These are phyloP conservation scores for Carpinus fangiana DNA, from an alignment of 306 rosid genomes.

Conservation along the genomic window DNA sequence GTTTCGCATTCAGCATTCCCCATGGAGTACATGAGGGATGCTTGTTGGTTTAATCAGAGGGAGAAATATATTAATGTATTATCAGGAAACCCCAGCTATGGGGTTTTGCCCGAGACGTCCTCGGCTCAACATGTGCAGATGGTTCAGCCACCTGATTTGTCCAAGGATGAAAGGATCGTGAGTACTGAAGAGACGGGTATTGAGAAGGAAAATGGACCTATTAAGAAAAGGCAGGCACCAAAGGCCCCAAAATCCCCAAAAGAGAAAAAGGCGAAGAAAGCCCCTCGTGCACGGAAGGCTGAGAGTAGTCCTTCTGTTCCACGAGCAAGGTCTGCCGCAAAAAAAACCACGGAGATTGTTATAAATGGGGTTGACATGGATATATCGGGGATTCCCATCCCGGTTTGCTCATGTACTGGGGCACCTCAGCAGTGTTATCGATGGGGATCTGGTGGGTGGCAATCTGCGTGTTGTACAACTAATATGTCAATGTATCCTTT, in stretches of 20 bases:
- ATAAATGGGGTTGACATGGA: slow-evolving; percentile 91
- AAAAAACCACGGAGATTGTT: slow-evolving; percentile 75
- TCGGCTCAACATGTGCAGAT: slow-evolving; percentile 65
- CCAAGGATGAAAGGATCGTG: slow-evolving; percentile 57
- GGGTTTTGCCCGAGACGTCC: slow-evolving; percentile 62
- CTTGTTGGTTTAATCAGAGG: slow-evolving; percentile 84
- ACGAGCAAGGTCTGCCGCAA: slow-evolving; percentile 53
- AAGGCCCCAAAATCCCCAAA: slow-evolving; percentile 71
- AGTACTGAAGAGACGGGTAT: slow-evolving; percentile 56
- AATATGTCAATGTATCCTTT: slow-evolving; percentile 81
- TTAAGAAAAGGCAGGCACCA: slow-evolving; percentile 68
- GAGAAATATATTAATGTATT: slow-evolving; percentile 72
- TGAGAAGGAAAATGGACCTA: slow-evolving; percentile 50
- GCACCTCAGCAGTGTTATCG: slow-evolving; percentile 85
- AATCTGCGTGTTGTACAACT: slow-evolving; percentile 96
- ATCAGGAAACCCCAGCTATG: slow-evolving; percentile 56
- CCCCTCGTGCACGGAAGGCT: slow-evolving; percentile 56
- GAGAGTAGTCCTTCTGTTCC: slow-evolving; percentile 48
- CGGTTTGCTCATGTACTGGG: slow-evolving; percentile 93
- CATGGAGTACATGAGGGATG: slow-evolving; percentile 74
- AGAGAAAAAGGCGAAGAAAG: slow-evolving; percentile 78
- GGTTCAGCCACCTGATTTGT: slow-evolving; percentile 51
- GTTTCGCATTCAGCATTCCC: slow-evolving; percentile 62
- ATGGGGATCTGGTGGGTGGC: slow-evolving; percentile 99
- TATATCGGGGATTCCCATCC: slow-evolving; percentile 85